Percentiles rank a stretch among this genome's conserved stretches.
These are phyloP conservation scores for Sicyos edulis DNA, from an alignment of 306 rosid species.

Conservation along the genomic window DNA sequence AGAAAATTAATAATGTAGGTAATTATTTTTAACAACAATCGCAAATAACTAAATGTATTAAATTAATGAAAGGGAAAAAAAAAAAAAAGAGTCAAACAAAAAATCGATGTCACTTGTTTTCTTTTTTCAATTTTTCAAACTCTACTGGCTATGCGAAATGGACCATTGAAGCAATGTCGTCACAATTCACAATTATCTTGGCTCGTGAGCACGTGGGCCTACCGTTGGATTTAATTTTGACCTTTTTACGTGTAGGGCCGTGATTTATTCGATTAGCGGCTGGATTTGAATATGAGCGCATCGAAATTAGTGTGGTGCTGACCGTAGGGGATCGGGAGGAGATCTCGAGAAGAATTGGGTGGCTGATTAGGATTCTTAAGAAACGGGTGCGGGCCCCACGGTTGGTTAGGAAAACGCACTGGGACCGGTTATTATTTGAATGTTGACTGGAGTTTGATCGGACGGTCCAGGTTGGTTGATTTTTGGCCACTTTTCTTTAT, in stretches of 20 bases:
- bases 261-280: background rate
- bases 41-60: too few species aligned
- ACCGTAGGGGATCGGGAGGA: constrained; percentile 13
- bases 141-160: background rate
- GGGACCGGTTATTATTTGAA: constrained; percentile 9
- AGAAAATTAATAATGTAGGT: too few species aligned
- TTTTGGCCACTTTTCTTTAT: background rate
- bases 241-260: background rate
- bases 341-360: constrained; percentile 10
- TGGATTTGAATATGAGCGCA: background rate
- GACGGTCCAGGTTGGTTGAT: constrained; percentile 7
- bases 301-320: background rate
- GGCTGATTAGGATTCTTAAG: background rate
- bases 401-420: background rate
- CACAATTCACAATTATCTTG: background rate
- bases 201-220: background rate
- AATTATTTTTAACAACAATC: too few species aligned
- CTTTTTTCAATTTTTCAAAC: background rate
- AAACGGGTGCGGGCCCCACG: constrained; percentile 1
- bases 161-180: background rate
- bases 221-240: background rate
- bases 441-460: constrained; percentile 8
- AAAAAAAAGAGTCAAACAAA: background rate
- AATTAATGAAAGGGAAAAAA: too few species aligned
- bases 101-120: background rate